Evolutionary conservation across 2,329 filamentous ascomycete genomes (phyloP).

Genomic region (Fusarium mangiferae): DNA sequence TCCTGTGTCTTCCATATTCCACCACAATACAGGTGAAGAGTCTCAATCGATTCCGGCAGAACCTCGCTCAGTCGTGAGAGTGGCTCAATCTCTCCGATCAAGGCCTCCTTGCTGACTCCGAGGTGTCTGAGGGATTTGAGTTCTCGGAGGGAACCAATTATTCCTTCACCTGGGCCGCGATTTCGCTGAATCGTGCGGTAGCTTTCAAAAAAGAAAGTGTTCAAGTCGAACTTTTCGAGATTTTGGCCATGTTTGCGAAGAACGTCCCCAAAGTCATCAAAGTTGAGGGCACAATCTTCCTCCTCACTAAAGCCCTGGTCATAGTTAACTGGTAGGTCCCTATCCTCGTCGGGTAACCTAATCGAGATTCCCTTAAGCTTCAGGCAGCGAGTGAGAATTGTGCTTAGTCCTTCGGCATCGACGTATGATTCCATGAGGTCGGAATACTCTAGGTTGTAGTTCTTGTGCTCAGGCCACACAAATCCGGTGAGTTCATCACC

Average conservation of each 20-base stretch:
- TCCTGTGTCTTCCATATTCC: rapidly evolving
- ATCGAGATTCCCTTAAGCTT: background rate
- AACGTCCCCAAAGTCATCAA: background rate
- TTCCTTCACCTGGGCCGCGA: background rate
- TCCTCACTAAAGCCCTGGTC: background rate
- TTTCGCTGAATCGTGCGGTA: rapidly evolving
- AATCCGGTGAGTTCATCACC: rapidly evolving
- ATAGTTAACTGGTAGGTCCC: rapidly evolving
- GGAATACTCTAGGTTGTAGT: background rate
- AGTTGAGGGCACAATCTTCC: rapidly evolving
- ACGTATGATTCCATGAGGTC: background rate
- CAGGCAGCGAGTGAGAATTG: constrained; percentile 1
- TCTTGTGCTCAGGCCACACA: background rate
- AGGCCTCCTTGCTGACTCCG: background rate
- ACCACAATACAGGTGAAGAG: background rate
- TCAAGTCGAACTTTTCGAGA: background rate
- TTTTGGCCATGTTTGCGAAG: background rate
- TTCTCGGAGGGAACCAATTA: constrained; percentile 1
- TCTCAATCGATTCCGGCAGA: constrained; percentile 11
- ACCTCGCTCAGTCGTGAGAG: background rate
- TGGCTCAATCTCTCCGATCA: background rate
- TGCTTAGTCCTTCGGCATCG: background rate
- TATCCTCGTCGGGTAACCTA: background rate
- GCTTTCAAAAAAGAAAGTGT: background rate
- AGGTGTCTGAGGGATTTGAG: constrained; percentile 3